Conservation (phyloP, 164 flowering plant genomes). For the Euptelea pleiosperma region DNA sequence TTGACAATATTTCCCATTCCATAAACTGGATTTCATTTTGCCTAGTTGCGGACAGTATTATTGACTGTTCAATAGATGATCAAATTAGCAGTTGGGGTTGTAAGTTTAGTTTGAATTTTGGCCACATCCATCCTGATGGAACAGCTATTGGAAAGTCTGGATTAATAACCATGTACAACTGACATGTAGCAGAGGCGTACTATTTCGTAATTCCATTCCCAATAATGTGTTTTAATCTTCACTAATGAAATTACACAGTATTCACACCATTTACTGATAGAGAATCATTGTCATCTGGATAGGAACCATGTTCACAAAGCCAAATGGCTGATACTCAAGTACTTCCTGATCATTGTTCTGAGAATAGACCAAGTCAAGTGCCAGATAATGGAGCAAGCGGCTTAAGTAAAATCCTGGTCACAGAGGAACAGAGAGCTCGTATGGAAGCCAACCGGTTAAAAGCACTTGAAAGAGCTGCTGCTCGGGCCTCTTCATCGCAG, state of each 20-base stretch:
- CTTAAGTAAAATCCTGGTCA: slow-evolving; percentile 18
- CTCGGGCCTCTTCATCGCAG: slow-evolving; percentile 25
- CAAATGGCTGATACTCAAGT: slow-evolving; percentile 10
- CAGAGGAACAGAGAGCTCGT: slow-evolving; percentile 61
- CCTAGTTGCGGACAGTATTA: too few species aligned
- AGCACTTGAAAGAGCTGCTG: slow-evolving; percentile 72
- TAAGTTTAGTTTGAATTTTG: too few species aligned
- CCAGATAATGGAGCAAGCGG: slow-evolving; percentile 13
- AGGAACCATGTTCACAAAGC: slow-evolving; percentile 28
- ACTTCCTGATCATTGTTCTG: slow-evolving; percentile 12
- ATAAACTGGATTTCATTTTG: too few species aligned
- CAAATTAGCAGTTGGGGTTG: too few species aligned
- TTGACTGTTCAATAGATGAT: too few species aligned
- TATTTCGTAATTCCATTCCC: too few species aligned
- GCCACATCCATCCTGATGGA: too few species aligned
- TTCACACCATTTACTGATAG: background rate
- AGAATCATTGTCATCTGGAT: slow-evolving; percentile 7
- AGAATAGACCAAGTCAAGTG: slow-evolving; percentile 12
- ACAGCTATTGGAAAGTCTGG: too few species aligned
- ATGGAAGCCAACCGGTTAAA: slow-evolving; percentile 64
- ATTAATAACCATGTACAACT: too few species aligned
- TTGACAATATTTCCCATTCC: too few species aligned
- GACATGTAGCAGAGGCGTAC: too few species aligned
- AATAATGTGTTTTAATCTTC: background rate
- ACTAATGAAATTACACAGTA: background rate